Conservation (phyloP, 139 green algal genomes). For the Bryopsis sp. region DNA sequence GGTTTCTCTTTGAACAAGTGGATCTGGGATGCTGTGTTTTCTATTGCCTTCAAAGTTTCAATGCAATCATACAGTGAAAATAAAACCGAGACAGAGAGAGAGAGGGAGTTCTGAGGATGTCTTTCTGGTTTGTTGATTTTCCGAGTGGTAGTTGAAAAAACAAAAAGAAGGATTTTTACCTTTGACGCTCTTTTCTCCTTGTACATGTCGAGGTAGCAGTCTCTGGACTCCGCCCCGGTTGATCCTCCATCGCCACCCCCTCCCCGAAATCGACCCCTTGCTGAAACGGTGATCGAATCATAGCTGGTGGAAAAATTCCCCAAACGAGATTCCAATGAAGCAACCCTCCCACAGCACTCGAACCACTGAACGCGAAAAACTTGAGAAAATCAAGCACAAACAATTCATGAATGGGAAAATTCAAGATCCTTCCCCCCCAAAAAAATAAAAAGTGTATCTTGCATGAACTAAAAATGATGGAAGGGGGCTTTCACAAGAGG, state of each 20-base stretch:
- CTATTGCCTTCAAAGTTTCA: too few species aligned
- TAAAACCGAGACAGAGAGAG: conserved; percentile 6
- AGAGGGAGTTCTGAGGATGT: background rate
- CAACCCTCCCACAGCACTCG: background rate
- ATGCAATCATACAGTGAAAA: too few species aligned
- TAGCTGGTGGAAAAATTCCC: too few species aligned
- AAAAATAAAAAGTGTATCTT: too few species aligned
- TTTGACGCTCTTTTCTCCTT: conserved; percentile 60
- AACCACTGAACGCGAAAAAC: background rate
- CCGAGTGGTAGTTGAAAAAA: background rate
- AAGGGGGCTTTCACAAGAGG: too few species aligned
- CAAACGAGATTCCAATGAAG: background rate
- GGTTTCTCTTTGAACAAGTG: too few species aligned
- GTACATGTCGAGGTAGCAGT: conserved; percentile 88
- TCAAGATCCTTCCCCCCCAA: background rate
- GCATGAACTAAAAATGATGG: too few species aligned
- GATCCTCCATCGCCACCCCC: conserved; percentile 81
- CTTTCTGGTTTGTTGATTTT: background rate
- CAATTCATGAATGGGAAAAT: background rate
- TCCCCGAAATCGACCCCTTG: conserved; percentile 29
- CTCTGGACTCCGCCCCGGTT: conserved; percentile 76
- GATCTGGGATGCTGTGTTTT: too few species aligned
- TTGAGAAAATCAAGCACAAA: background rate
- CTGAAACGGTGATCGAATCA: background rate
- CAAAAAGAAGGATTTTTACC: conserved; percentile 23